Conservation (phyloP, 441 rosid species). For the Populus trichocarpa region DNA sequence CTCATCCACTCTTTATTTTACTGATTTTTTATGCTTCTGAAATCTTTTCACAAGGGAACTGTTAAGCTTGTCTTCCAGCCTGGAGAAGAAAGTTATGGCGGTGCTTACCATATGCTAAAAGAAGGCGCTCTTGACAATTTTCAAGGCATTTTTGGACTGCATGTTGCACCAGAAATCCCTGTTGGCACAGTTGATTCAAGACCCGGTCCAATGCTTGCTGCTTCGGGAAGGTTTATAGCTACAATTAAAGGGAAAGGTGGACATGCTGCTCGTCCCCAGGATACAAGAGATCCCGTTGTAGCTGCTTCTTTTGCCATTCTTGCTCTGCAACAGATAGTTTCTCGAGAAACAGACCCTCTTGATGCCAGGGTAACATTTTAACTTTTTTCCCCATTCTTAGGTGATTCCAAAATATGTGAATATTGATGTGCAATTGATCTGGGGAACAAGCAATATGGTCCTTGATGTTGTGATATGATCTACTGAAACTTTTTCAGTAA, state of each 20-base stretch:
- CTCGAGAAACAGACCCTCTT: slow-evolving; percentile 73
- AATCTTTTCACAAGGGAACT: slow-evolving; percentile 46
- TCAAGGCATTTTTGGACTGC: slow-evolving; percentile 62
- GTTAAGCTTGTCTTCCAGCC: slow-evolving; percentile 85
- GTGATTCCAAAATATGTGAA: not conserved
- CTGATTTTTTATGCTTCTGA: not conserved
- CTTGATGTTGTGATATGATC: not conserved
- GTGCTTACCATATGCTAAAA: slow-evolving; percentile 72
- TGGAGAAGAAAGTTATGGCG: slow-evolving; percentile 64
- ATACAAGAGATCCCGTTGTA: slow-evolving; percentile 56
- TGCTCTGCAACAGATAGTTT: slow-evolving; percentile 63
- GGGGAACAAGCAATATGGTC: not conserved
- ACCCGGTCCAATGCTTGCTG: slow-evolving; percentile 69
- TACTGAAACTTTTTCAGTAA: not conserved
- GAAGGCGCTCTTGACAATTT: slow-evolving; percentile 59
- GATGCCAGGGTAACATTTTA: slow-evolving; percentile 48
- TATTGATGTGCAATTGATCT: not conserved
- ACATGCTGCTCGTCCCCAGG: slow-evolving; percentile 51
- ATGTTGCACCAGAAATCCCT: slow-evolving; percentile 48
- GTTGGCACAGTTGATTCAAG: slow-evolving; percentile 55
- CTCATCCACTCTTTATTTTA: not conserved
- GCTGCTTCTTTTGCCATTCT: slow-evolving; percentile 67
- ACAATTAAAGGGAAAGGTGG: slow-evolving; percentile 56
- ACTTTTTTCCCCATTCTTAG: not conserved
- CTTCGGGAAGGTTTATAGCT: slow-evolving; percentile 50